Evolutionary conservation across 352 stramenopile genomes (phyloP), one percentile per base, ranked within the genome.

Genomic region (Globisporangium cystogenes): DNA sequence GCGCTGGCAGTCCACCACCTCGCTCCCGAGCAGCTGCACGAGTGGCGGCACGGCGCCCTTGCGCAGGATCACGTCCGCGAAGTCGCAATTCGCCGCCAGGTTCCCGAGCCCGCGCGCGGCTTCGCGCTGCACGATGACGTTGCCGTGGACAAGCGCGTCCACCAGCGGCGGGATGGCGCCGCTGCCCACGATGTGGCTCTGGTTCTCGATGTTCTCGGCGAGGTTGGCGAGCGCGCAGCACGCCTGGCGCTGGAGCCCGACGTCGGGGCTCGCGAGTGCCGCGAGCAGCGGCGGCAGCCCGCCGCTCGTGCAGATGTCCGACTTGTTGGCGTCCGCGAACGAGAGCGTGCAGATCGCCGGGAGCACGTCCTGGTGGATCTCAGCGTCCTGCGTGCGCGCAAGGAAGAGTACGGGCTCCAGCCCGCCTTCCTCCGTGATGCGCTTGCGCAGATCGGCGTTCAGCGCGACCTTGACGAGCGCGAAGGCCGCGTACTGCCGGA

Each of bases 361-460:
- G 6, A 98, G 59, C 3, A 96, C 86, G 59, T 98, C 87, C 23
- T 85, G 72, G 56, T 98, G 91, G 33, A 99, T 93, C 35, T 95
- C 75, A 0, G 79, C 63, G 59, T 97, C 83, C 53, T 98, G 88
- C 14, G 90, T 98, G 33, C 93, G 71, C 5, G 92, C 89, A 1
- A 99, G 82, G 64, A 96, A 98, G 0, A 99, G 73, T n/a, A 99
- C 92, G 0, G 96, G 90, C 63, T 98, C 93, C 1, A 99, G 72
- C 5, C 94, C 95, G 18, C 95, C 95, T 66, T 98, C 94, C 45
- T 98, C 88, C 0, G 95, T 98, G 42, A 99, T 89, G 33, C 90
- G 80, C 65, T 97, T 91, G 35, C 93, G 86, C 39, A 98, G 67
- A 57, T 98, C 89, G 1, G 90, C 87, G 57, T 99, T 99, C 24